These are phyloP conservation scores for Periconia macrospinosa DNA, from an alignment of 2,329 filamentous ascomycete genomes.

Conservation along the genomic window DNA sequence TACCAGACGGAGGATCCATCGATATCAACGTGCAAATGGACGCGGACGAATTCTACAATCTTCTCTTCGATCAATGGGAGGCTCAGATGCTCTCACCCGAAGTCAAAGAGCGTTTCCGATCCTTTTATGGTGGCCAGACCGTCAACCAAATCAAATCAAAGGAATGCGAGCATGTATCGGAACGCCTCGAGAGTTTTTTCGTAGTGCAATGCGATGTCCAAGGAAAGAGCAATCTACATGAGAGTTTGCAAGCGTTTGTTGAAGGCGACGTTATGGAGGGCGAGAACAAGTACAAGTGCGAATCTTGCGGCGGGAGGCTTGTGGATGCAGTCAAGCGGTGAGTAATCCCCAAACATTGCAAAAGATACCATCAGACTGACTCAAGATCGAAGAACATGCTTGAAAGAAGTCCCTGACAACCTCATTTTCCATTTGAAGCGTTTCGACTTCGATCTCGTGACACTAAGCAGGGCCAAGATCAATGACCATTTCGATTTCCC, in stretches of 20 bases:
- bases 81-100: slow-evolving; percentile 69
- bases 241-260: slow-evolving; percentile 93
- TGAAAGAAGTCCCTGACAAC: slow-evolving; percentile 91
- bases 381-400: slow-evolving; percentile 65
- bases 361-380: slow-evolving; percentile 13
- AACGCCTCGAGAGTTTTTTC: slow-evolving; percentile 85
- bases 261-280: slow-evolving; percentile 97
- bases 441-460: slow-evolving; percentile 78
- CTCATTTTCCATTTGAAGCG: slow-evolving; percentile 93
- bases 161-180: slow-evolving; percentile 91
- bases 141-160: slow-evolving; percentile 96
- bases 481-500: slow-evolving; percentile 95
- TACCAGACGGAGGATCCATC: slow-evolving; percentile 79
- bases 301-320: slow-evolving; percentile 75
- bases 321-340: slow-evolving; percentile 91
- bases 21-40: slow-evolving; percentile 95
- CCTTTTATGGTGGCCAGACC: slow-evolving; percentile 87
- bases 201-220: slow-evolving; percentile 97
- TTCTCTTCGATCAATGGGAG: slow-evolving; percentile 91
- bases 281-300: slow-evolving; percentile 98
- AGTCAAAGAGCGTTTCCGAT: slow-evolving; percentile 73
- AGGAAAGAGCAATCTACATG: slow-evolving; percentile 78
- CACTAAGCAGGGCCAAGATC: slow-evolving; percentile 84
- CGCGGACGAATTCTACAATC: slow-evolving; percentile 95
- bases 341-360: slow-evolving; percentile 10